phyloP scores from a whole-genome alignment of 2,329 filamentous ascomycete genomes.

The Trichoderma sp. region DNA sequence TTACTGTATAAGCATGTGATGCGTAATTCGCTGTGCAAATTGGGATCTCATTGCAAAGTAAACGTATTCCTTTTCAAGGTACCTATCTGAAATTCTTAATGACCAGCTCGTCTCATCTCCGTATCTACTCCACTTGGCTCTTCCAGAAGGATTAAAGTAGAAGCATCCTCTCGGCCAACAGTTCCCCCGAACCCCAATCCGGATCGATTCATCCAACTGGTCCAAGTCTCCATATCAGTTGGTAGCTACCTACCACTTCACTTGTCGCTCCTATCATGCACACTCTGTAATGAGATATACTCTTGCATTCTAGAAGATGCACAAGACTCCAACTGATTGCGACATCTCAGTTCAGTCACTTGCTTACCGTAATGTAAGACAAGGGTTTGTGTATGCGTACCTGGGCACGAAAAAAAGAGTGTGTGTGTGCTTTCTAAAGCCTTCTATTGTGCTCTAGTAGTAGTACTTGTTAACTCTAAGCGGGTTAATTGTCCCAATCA shows the following conservation, averaged over 20 bases:
- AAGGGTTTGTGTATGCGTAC: neutral
- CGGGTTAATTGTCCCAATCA: neutral
- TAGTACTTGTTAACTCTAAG: conserved; percentile 17
- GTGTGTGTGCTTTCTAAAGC: neutral
- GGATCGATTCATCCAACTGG: conserved; percentile 21
- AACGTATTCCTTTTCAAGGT: neutral
- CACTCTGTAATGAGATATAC: neutral
- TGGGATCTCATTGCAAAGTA: neutral
- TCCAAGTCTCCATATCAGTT: neutral
- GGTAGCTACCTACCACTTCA: neutral
- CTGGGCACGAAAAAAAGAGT: neutral
- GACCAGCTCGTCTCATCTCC: neutral
- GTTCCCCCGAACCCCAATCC: conserved; percentile 21
- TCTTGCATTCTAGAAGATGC: neutral
- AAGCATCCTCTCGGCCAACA: neutral
- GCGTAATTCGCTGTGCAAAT: neutral
- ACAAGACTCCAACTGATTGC: neutral
- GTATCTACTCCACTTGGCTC: neutral
- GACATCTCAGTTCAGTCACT: neutral
- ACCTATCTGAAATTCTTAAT: neutral
- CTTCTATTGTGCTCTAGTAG: conserved; percentile 12
- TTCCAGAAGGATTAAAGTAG: neutral
- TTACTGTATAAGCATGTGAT: neutral
- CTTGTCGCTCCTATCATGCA: neutral
- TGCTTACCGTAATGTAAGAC: neutral